A percentile compares a stretch with the other conserved stretches of the same genome.
Conservation (phyloP, 2,329 filamentous ascomycete genomes). For the Aspergillus hiratsukae region DNA sequence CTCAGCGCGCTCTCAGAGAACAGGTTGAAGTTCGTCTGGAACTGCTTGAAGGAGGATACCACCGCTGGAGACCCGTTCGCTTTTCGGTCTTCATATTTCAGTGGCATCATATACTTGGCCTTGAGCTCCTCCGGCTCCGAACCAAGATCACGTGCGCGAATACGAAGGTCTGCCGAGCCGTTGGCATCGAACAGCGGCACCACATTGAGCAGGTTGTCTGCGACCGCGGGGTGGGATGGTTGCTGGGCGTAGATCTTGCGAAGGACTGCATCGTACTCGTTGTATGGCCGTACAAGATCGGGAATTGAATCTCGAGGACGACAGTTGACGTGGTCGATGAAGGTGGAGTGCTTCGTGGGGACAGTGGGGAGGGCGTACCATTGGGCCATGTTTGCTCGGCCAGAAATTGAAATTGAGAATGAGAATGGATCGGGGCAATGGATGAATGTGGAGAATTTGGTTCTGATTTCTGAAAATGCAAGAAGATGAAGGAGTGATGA, state of each 20-base stretch:
- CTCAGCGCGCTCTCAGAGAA: conserved; percentile 75
- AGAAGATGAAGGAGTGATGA: neutral
- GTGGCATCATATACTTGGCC: conserved; percentile 32
- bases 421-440: neutral
- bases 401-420: neutral
- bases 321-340: conserved; percentile 23
- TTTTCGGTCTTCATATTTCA: conserved; percentile 53
- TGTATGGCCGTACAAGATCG: conserved; percentile 33
- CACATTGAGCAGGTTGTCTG: conserved; percentile 29
- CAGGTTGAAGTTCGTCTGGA: conserved; percentile 72
- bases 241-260: conserved; percentile 38
- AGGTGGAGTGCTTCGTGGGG: conserved; percentile 25
- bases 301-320: conserved; percentile 22
- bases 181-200: conserved; percentile 30
- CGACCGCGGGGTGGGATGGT: conserved; percentile 25
- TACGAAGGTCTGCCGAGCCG: conserved; percentile 20
- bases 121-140: conserved; percentile 26
- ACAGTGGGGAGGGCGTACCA: conserved; percentile 20
- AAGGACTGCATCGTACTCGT: conserved; percentile 31
- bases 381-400: conserved; percentile 3
- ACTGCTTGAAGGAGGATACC: conserved; percentile 63
- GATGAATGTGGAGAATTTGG: neutral
- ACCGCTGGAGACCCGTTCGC: conserved; percentile 61
- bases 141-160: conserved; percentile 30
- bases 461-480: neutral